These are phyloP conservation scores for Calocybe gambosa DNA, from an alignment of 1,284 basidiomycete genomes.

Conservation along the genomic window DNA sequence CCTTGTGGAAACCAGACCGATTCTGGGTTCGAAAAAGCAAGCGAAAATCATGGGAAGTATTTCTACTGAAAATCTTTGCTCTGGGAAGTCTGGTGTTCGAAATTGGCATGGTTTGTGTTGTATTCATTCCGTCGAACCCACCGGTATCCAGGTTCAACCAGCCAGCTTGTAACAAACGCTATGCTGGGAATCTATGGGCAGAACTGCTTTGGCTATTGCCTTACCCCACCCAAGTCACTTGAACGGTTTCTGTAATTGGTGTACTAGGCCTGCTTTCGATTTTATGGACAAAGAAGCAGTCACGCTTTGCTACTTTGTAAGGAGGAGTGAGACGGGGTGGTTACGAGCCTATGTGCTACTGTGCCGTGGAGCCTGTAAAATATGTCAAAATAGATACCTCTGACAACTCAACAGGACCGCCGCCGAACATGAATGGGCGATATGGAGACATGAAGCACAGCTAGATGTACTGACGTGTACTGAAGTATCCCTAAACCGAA, in stretches of 20 bases:
- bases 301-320: too few species aligned
- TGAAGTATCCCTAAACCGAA: background rate
- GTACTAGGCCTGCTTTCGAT: background rate
- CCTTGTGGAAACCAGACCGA: background rate
- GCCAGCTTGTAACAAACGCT: constrained; percentile 5
- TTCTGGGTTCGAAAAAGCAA: background rate
- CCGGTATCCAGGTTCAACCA: background rate
- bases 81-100: constrained; percentile 1
- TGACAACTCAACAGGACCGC: background rate
- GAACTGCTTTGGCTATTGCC: constrained; percentile 6
- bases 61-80: background rate
- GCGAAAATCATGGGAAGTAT: background rate
- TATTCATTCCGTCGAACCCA: constrained; percentile 1
- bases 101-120: constrained; percentile 1
- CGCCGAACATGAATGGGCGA: background rate
- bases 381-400: too few species aligned
- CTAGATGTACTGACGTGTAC: constrained; percentile 2
- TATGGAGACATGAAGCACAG: background rate
- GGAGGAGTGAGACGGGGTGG: too few species aligned
- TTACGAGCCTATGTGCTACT: too few species aligned
- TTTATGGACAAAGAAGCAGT: too few species aligned
- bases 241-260: background rate
- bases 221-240: constrained; percentile 1
- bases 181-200: constrained; percentile 1
- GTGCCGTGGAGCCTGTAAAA: too few species aligned